Percentiles rank a stretch among this genome's conserved stretches.
These are phyloP conservation scores for Salinomyces thailandicus DNA, from an alignment of 2,329 filamentous ascomycete genomes.

Conservation along the genomic window DNA sequence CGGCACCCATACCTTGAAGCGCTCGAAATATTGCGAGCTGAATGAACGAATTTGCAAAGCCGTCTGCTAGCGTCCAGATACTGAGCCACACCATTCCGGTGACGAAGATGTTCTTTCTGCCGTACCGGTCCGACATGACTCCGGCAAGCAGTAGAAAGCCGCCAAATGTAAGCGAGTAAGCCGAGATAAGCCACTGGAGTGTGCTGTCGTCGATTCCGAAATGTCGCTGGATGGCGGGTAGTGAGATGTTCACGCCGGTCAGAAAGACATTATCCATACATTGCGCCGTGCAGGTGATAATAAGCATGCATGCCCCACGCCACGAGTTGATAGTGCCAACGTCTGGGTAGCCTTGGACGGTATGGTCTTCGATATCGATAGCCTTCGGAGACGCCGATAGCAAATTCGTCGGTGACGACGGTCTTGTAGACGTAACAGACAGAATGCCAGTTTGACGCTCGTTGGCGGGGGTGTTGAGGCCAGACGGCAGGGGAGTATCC, in stretches of 20 bases:
- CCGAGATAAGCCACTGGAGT: slow-evolving; percentile 34
- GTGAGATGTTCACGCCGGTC: slow-evolving; percentile 28
- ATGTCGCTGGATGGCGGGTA: slow-evolving; percentile 32
- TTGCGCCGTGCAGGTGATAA: slow-evolving; percentile 34
- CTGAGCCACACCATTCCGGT: slow-evolving; percentile 25
- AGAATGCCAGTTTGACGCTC: neutral
- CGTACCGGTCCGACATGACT: slow-evolving; percentile 30
- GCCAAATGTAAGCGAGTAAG: slow-evolving; percentile 33
- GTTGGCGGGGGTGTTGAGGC: neutral
- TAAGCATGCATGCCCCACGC: slow-evolving; percentile 29
- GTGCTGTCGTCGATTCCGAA: slow-evolving; percentile 27
- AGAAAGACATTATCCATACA: slow-evolving; percentile 38
- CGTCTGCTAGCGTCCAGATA: slow-evolving; percentile 10
- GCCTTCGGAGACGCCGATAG: neutral
- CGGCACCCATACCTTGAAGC: slow-evolving; percentile 37
- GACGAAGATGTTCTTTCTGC: slow-evolving; percentile 30
- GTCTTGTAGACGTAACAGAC: neutral
- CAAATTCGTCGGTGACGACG: neutral
- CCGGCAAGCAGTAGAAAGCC: slow-evolving; percentile 25
- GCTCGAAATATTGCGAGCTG: slow-evolving; percentile 36
- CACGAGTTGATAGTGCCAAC: slow-evolving; percentile 29
- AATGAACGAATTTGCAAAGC: slow-evolving; percentile 34
- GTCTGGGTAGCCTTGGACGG: slow-evolving; percentile 16
- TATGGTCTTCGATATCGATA: slow-evolving; percentile 2
- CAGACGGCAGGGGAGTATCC: neutral